Percentiles rank a stretch among this genome's conserved stretches.
Conservation (phyloP, 1,284 basidiomycete species). For the Takashimella koratensis region DNA sequence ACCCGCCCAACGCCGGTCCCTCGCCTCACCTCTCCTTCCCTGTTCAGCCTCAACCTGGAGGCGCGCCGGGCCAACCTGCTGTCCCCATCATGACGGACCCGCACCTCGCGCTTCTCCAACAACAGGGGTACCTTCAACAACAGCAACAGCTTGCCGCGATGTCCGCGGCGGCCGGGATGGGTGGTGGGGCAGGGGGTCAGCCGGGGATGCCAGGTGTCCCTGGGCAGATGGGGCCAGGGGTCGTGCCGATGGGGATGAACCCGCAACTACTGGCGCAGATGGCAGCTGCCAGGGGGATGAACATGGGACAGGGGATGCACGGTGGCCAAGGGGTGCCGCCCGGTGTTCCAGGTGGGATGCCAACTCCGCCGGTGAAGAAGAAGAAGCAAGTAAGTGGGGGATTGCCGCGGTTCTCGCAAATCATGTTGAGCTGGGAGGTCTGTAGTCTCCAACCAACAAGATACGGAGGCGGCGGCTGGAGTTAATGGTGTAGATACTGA, state of each 20-base stretch:
- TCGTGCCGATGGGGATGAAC: background rate
- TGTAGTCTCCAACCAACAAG: no score
- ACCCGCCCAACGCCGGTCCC: slow-evolving; percentile 14
- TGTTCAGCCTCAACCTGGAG: background rate
- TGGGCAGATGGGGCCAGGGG: background rate
- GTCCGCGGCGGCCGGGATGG: background rate
- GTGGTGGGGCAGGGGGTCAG: slow-evolving; percentile 1
- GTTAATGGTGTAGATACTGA: no score
- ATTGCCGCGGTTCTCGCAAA: no score
- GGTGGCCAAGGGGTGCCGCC: no score
- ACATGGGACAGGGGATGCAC: background rate
- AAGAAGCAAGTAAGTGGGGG: background rate
- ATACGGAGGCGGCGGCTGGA: no score
- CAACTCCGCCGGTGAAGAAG: background rate
- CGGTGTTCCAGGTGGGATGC: no score
- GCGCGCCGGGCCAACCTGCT: background rate
- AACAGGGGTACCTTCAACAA: slow-evolving; percentile 18
- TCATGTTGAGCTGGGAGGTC: background rate
- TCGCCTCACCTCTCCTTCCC: background rate
- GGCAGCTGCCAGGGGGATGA: background rate
- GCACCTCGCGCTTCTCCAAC: slow-evolving; percentile 16
- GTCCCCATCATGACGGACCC: slow-evolving; percentile 6
- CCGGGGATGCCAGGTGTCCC: background rate
- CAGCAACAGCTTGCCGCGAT: slow-evolving; percentile 18
- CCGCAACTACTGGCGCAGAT: background rate